phyloP scores from a whole-genome alignment of 2,329 filamentous ascomycete genomes.

The Aspergillus sp. region DNA sequence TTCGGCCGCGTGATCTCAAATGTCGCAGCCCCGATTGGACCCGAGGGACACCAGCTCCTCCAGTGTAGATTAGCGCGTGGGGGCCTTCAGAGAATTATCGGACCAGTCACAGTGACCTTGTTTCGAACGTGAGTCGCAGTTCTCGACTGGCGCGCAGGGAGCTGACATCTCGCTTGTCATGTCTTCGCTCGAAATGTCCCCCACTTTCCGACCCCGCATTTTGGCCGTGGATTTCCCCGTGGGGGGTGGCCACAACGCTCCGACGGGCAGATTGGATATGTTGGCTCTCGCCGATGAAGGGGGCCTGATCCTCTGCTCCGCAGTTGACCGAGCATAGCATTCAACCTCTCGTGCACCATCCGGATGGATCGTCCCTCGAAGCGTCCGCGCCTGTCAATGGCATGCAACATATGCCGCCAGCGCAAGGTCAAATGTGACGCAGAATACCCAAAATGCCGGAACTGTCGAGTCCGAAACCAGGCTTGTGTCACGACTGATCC shows the following conservation, averaged over 20 bases:
- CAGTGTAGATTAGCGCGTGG: not conserved
- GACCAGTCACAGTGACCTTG: no score
- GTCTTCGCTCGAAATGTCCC: no score
- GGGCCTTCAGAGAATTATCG: no score
- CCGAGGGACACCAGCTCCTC: not conserved
- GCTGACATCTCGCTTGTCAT: no score
- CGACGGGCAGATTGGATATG: not conserved
- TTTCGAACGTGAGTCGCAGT: no score
- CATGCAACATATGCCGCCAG: slow-evolving; percentile 33
- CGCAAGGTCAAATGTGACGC: slow-evolving; percentile 36
- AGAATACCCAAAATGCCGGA: slow-evolving; percentile 34
- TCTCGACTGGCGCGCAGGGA: no score
- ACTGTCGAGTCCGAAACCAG: slow-evolving; percentile 30
- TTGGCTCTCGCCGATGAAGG: no score
- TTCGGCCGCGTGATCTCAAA: not conserved
- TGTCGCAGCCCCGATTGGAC: slow-evolving; percentile 9
- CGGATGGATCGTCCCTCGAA: slow-evolving; percentile 8
- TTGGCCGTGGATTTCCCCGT: not conserved
- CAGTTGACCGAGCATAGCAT: no score
- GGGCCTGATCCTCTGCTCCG: no score
- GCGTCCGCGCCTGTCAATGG: slow-evolving; percentile 26
- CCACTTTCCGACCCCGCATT: no score
- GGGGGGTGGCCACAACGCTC: not conserved
- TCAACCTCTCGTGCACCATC: no score
- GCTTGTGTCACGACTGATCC: slow-evolving; percentile 31